Evolutionary conservation across 768 basidiomycete species (phyloP).

Genomic region (Mycena epipterygia): DNA sequence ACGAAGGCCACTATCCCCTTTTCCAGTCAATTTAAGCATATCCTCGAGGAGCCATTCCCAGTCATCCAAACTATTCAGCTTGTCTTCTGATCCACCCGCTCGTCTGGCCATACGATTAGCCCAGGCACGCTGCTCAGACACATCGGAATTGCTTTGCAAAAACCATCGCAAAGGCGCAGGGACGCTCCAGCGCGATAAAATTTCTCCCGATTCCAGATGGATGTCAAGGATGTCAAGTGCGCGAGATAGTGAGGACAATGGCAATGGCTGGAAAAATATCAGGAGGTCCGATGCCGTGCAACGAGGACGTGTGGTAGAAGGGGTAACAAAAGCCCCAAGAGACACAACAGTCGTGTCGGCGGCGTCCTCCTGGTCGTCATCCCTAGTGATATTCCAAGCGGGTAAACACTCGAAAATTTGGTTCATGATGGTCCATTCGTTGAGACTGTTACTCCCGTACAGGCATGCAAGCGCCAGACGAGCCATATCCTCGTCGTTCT

Average conservation of each 20-base stretch:
- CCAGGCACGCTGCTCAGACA: conserved; percentile 81
- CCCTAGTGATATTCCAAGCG: conserved; percentile 79
- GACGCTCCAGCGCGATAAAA: conserved; percentile 89
- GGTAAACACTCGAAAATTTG: conserved; percentile 96
- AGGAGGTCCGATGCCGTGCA: conserved; percentile 79
- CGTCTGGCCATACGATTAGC: conserved; percentile 89
- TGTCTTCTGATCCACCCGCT: conserved; percentile 67
- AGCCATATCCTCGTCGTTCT: conserved; percentile 86
- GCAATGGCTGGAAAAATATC: conserved; percentile 86
- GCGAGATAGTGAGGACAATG: conserved; percentile 79
- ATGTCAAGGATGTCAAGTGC: conserved; percentile 93
- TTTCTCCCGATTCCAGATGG: conserved; percentile 95
- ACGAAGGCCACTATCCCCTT: conserved; percentile 71
- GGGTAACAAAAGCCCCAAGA: conserved; percentile 83
- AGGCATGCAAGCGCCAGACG: conserved; percentile 89
- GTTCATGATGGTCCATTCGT: conserved; percentile 89
- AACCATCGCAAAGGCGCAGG: conserved; percentile 92
- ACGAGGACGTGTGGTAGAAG: conserved; percentile 70
- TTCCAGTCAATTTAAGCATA: conserved; percentile 85
- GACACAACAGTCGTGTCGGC: conserved; percentile 88
- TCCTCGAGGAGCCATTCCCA: conserved; percentile 93
- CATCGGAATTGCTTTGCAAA: conserved; percentile 78
- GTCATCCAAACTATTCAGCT: conserved; percentile 73
- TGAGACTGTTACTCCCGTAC: conserved; percentile 82
- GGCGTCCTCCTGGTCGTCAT: conserved; percentile 77